phyloP scores from a whole-genome alignment of 148 eudicot genomes.

The Camellia granthamiana region DNA sequence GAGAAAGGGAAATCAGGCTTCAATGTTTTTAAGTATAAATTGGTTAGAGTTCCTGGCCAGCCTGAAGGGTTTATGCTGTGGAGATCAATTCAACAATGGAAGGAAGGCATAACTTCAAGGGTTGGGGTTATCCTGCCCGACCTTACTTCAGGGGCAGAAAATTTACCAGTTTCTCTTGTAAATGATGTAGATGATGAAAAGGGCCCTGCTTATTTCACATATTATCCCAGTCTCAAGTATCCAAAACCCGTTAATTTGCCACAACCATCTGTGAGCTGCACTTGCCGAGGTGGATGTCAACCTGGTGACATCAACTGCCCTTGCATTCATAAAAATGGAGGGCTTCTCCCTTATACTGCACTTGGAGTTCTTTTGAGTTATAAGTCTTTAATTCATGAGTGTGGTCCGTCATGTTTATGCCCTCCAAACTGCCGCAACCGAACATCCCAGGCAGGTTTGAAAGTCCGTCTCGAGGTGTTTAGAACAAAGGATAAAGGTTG shows the following conservation, averaged over 20 bases:
- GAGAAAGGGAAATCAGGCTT: conserved; percentile 73
- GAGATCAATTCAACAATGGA: conserved; percentile 91
- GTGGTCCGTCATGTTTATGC: conserved; percentile 72
- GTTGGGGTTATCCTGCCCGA: conserved; percentile 77
- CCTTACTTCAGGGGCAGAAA: conserved; percentile 79
- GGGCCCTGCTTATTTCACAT: conserved; percentile 86
- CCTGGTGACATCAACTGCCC: conserved; percentile 71
- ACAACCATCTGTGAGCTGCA: conserved; percentile 51
- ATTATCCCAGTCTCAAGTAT: conserved; percentile 52
- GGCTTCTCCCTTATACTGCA: conserved; percentile 53
- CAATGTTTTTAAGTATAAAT: conserved; percentile 76
- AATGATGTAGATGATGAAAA: conserved; percentile 83
- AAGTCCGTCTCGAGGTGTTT: conserved; percentile 73
- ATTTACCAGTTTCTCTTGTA: conserved; percentile 66
- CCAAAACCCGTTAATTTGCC: conserved; percentile 43
- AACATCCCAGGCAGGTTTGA: conserved; percentile 63
- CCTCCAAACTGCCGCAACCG: conserved; percentile 68
- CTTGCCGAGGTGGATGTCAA: conserved; percentile 63
- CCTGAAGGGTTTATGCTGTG: conserved; percentile 66
- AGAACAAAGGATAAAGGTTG: conserved; percentile 81
- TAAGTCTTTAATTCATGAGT: conserved; percentile 64
- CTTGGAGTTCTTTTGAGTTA: conserved; percentile 57
- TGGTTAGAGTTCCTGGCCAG: conserved; percentile 75
- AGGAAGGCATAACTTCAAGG: conserved; percentile 52
- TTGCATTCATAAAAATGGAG: conserved; percentile 71